These are phyloP conservation scores for Kwoniella sp. DNA, from an alignment of 768 basidiomycete genomes.

Conservation along the genomic window DNA sequence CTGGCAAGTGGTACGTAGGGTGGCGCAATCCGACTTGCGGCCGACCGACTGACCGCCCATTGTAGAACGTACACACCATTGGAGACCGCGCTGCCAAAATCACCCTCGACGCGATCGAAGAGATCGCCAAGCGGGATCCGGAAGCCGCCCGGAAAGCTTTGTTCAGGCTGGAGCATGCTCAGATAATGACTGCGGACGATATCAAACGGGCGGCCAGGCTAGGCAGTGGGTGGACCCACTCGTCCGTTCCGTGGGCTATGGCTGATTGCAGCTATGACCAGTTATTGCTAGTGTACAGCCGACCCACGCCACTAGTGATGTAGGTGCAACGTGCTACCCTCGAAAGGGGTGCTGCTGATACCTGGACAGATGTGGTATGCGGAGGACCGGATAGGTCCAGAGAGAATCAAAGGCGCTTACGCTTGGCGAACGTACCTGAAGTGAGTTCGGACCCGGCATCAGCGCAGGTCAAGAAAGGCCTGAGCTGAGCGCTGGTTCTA, in stretches of 20 bases:
- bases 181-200: constrained; percentile 72
- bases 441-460: constrained; percentile 51
- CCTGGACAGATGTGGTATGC: constrained; percentile 83
- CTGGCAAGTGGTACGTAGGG: constrained; percentile 82
- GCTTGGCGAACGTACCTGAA: constrained; percentile 74
- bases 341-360: constrained; percentile 55
- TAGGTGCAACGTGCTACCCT: constrained; percentile 10
- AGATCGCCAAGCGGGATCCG: constrained; percentile 53
- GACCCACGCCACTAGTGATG: constrained; percentile 69
- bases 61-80: constrained; percentile 64
- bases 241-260: neutral
- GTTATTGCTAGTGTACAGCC: constrained; percentile 91
- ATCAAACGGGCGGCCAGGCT: constrained; percentile 65
- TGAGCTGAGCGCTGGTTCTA: constrained; percentile 2
- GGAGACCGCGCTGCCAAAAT: constrained; percentile 76
- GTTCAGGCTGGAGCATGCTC: constrained; percentile 87
- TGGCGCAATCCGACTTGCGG: neutral
- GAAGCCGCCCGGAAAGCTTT: constrained; percentile 48
- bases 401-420: constrained; percentile 81
- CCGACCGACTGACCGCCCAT: neutral
- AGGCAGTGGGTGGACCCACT: constrained; percentile 59
- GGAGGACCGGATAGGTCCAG: constrained; percentile 70
- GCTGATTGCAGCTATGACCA: constrained; percentile 41
- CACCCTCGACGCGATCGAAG: constrained; percentile 77
- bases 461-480: neutral